These are phyloP conservation scores for Brachypodium distachyon DNA, from an alignment of 202 grass and related monocot species.

Conservation along the genomic window DNA sequence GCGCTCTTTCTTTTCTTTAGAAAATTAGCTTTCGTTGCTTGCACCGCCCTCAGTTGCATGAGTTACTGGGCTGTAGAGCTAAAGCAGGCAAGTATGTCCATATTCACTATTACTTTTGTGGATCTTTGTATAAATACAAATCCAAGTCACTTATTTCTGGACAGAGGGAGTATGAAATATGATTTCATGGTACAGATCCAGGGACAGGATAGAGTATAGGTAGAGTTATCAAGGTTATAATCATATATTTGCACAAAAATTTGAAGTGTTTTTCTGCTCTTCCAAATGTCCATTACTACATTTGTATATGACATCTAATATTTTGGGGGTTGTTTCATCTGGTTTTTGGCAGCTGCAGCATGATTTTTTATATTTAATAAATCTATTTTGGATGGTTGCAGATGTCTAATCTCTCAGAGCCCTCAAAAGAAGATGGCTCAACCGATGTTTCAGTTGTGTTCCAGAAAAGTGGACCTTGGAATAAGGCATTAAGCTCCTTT, in stretches of 20 bases:
- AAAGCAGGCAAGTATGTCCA: background rate
- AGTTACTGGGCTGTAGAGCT: background rate
- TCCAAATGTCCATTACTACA: background rate
- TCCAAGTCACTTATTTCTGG: no score
- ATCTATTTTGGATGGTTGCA: slow-evolving; percentile 25
- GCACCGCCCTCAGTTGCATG: background rate
- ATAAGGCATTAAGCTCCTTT: slow-evolving; percentile 25
- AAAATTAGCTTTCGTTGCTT: slow-evolving; percentile 6
- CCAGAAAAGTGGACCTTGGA: slow-evolving; percentile 42
- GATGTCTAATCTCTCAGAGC: slow-evolving; percentile 44
- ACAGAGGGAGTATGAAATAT: no score
- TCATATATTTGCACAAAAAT: background rate
- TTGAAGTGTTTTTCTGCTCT: background rate
- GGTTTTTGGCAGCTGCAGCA: background rate
- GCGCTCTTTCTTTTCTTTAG: background rate
- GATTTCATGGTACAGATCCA: slow-evolving; percentile 2
- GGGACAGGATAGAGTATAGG: background rate
- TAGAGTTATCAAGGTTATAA: background rate
- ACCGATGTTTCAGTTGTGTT: slow-evolving; percentile 10
- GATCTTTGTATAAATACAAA: background rate
- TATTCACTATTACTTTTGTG: background rate
- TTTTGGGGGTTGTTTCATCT: background rate
- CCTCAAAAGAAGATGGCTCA: slow-evolving; percentile 25
- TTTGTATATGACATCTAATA: background rate
- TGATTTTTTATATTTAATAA: background rate